phyloP scores from a whole-genome alignment of 805 yeast genomes.

The Ogataea degrootiae region DNA sequence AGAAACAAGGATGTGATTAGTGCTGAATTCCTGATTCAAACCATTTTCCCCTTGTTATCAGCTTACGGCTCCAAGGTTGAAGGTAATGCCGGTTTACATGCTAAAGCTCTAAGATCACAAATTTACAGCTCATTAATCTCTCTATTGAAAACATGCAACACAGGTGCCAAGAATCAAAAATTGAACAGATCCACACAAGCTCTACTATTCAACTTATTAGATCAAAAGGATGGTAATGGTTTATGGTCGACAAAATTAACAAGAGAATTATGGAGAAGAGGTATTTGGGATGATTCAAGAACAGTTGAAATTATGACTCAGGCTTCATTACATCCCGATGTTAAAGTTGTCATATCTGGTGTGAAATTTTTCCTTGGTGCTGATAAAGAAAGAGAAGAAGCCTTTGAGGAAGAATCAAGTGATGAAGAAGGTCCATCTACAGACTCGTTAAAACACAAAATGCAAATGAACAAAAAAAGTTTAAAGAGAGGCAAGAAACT shows the following conservation, averaged over 20 bases:
- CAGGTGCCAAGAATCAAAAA: slow-evolving; percentile 86
- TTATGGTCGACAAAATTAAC: slow-evolving; percentile 95
- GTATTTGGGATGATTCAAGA: slow-evolving; percentile 96
- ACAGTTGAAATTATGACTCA: slow-evolving; percentile 98
- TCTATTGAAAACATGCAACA: slow-evolving; percentile 74
- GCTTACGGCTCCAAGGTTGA: slow-evolving; percentile 55
- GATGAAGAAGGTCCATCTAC: slow-evolving; percentile 68
- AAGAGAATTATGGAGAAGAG: slow-evolving; percentile 95
- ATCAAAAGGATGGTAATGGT: slow-evolving; percentile 71
- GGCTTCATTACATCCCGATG: slow-evolving; percentile 85
- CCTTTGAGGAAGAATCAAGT: slow-evolving; percentile 66
- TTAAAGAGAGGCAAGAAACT: slow-evolving; percentile 76
- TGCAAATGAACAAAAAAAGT: slow-evolving; percentile 78
- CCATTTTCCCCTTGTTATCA: slow-evolving; percentile 78
- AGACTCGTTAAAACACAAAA: slow-evolving; percentile 68
- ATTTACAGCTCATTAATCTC: slow-evolving; percentile 76
- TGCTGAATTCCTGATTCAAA: slow-evolving; percentile 77
- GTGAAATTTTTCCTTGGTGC: slow-evolving; percentile 91
- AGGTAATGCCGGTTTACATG: slow-evolving; percentile 51
- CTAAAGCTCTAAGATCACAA: slow-evolving; percentile 77
- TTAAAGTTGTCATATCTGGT: slow-evolving; percentile 85
- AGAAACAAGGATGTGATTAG: slow-evolving; percentile 77
- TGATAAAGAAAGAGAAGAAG: slow-evolving; percentile 87
- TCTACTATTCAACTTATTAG: slow-evolving; percentile 77
- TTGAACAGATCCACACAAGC: slow-evolving; percentile 91